These are phyloP conservation scores for Malassezia dermatis DNA, from an alignment of 1,284 basidiomycete species.

Conservation along the genomic window DNA sequence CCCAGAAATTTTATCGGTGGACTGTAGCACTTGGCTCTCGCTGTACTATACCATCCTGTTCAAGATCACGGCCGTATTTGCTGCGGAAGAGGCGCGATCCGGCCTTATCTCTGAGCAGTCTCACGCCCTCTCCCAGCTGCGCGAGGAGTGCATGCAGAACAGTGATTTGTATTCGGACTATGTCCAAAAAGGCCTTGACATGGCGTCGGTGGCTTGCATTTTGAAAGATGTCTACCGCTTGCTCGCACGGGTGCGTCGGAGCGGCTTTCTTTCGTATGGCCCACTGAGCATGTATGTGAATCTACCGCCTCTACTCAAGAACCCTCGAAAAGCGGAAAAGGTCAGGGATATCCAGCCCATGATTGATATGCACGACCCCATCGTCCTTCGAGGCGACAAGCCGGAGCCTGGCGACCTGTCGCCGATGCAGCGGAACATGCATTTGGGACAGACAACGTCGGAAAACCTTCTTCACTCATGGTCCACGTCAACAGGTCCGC, in stretches of 20 bases:
- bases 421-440: conserved; percentile 8
- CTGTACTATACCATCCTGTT: conserved; percentile 44
- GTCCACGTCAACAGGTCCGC: conserved; percentile 52
- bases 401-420: conserved; percentile 9
- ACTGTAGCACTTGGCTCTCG: conserved; percentile 30
- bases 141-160: conserved; percentile 33
- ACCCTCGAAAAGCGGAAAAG: conserved; percentile 22
- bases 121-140: conserved; percentile 25
- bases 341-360: conserved; percentile 35
- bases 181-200: conserved; percentile 21
- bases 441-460: conserved; percentile 13
- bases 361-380: conserved; percentile 33
- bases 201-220: conserved; percentile 33
- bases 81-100: conserved; percentile 30
- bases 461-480: conserved; percentile 29
- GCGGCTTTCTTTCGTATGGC: conserved; percentile 36
- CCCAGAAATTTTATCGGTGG: conserved; percentile 22
- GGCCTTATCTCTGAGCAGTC: conserved; percentile 32
- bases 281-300: conserved; percentile 27
- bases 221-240: conserved; percentile 28
- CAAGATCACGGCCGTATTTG: conserved; percentile 45
- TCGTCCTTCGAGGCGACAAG: conserved; percentile 28
- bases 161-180: conserved; percentile 19
- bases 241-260: conserved; percentile 33
- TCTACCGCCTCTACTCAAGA: conserved; percentile 37